These are phyloP conservation scores for Taphrina pruni DNA, from an alignment of 1,139 yeast species.

Conservation along the genomic window DNA sequence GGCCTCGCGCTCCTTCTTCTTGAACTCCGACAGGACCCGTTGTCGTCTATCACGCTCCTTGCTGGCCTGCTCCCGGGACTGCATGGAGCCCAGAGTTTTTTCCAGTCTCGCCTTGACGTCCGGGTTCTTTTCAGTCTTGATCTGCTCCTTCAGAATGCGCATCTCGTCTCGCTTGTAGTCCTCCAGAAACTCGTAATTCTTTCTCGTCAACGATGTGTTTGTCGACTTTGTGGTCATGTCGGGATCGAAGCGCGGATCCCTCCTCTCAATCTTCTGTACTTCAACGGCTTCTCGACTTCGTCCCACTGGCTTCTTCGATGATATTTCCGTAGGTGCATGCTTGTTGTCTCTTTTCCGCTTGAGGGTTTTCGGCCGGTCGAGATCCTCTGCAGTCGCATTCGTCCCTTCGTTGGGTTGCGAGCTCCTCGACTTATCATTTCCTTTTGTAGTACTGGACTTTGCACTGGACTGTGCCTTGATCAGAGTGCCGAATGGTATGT, in stretches of 20 bases:
- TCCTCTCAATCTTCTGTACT: constrained; percentile 47
- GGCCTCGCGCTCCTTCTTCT: constrained; percentile 58
- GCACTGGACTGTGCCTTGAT: constrained; percentile 2
- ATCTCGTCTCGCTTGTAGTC: constrained; percentile 81
- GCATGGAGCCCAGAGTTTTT: constrained; percentile 47
- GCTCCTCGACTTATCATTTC: background rate
- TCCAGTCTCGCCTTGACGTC: constrained; percentile 60
- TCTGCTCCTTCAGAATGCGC: constrained; percentile 61
- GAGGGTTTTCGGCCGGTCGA: background rate
- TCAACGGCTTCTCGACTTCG: constrained; percentile 47
- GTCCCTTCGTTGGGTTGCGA: background rate
- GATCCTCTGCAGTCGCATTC: background rate
- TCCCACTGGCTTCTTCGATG: constrained; percentile 46
- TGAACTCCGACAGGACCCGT: constrained; percentile 61
- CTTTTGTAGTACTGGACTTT: background rate
- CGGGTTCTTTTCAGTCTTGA: constrained; percentile 63
- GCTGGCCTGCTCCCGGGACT: constrained; percentile 77
- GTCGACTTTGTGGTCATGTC: background rate
- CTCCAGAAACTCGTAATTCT: constrained; percentile 82
- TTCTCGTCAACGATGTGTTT: constrained; percentile 77
- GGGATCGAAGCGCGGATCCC: constrained; percentile 84
- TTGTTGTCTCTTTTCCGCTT: constrained; percentile 42
- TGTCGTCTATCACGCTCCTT: constrained; percentile 77
- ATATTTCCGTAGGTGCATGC: constrained; percentile 47
- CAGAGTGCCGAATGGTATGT: constrained; percentile 22